Conservation (phyloP, 306 rosid genomes). For the Coriaria nepalensis region DNA sequence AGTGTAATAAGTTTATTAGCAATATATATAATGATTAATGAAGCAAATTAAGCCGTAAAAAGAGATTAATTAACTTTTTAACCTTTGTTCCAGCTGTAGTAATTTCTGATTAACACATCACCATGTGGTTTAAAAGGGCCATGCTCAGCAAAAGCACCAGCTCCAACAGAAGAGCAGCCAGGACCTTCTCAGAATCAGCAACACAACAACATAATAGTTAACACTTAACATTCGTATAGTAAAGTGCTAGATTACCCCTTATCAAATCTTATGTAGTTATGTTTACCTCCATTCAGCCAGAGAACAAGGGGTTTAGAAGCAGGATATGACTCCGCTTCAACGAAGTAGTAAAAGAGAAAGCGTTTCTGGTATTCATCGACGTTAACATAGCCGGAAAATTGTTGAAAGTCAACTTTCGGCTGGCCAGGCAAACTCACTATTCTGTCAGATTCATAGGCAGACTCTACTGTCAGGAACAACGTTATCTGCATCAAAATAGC, state of each 20-base stretch:
- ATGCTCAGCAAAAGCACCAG: conserved; percentile 26
- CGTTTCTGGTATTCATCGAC: conserved; percentile 19
- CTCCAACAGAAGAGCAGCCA: conserved; percentile 24
- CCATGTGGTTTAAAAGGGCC: conserved; percentile 21
- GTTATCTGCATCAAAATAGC: conserved; percentile 8
- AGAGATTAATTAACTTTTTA: no score
- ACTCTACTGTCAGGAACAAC: conserved; percentile 1
- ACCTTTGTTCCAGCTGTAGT: conserved; percentile 35
- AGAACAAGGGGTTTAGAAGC: conserved; percentile 30
- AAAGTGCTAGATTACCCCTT: no score
- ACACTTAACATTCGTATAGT: no score
- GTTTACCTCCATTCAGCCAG: conserved; percentile 31
- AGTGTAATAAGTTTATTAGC: neutral
- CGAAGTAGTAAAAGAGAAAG: conserved; percentile 32
- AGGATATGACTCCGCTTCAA: conserved; percentile 19
- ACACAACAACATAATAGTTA: neutral
- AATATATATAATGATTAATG: neutral
- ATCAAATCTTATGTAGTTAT: neutral
- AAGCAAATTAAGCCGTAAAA: no score
- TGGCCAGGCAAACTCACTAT: conserved; percentile 21
- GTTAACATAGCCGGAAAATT: conserved; percentile 24
- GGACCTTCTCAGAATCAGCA: conserved; percentile 12
- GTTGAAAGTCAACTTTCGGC: conserved; percentile 22
- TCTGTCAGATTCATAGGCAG: conserved; percentile 16
- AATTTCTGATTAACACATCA: conserved; percentile 7